Conservation (phyloP, 495 filamentous ascomycete genomes). For the Penicillium coffeae region DNA sequence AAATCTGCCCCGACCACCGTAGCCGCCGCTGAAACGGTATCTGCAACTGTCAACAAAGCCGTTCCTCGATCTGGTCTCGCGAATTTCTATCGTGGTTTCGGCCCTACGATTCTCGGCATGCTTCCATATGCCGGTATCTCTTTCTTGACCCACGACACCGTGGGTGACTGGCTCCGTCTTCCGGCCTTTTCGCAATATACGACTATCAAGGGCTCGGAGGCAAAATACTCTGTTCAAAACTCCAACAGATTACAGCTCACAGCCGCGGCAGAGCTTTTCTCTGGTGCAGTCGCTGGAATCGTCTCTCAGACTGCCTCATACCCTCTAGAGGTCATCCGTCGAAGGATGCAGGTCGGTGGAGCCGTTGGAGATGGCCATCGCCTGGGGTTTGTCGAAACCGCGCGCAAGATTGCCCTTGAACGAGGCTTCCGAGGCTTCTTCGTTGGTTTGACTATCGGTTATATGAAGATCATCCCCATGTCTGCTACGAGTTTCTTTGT, state of each 20-base stretch:
- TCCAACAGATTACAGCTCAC: slow-evolving; percentile 49
- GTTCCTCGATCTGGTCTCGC: slow-evolving; percentile 63
- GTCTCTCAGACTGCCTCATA: slow-evolving; percentile 90
- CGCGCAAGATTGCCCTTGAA: slow-evolving; percentile 66
- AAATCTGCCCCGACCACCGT: slow-evolving; percentile 20
- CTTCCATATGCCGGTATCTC: slow-evolving; percentile 93
- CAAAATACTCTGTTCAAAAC: slow-evolving; percentile 18
- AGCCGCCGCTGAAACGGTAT: slow-evolving; percentile 32
- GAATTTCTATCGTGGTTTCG: slow-evolving; percentile 96
- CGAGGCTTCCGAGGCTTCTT: slow-evolving; percentile 80
- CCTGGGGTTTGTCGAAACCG: slow-evolving; percentile 75
- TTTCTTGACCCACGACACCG: slow-evolving; percentile 93
- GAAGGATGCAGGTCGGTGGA: slow-evolving; percentile 94
- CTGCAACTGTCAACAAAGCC: slow-evolving; percentile 35
- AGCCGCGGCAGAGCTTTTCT: slow-evolving; percentile 70
- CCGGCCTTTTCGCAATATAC: slow-evolving; percentile 65
- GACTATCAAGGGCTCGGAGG: slow-evolving; percentile 45
- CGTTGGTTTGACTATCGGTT: slow-evolving; percentile 90
- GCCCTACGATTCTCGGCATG: slow-evolving; percentile 87
- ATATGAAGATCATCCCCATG: slow-evolving; percentile 92
- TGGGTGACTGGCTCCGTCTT: slow-evolving; percentile 72
- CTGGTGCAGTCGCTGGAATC: slow-evolving; percentile 80
- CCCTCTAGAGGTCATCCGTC: slow-evolving; percentile 84
- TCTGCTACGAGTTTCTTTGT: slow-evolving; percentile 70
- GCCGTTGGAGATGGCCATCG: slow-evolving; percentile 85